Evolutionary conservation across 2,329 filamentous ascomycete species (phyloP).

Genomic region (Aspergillus piperis): DNA sequence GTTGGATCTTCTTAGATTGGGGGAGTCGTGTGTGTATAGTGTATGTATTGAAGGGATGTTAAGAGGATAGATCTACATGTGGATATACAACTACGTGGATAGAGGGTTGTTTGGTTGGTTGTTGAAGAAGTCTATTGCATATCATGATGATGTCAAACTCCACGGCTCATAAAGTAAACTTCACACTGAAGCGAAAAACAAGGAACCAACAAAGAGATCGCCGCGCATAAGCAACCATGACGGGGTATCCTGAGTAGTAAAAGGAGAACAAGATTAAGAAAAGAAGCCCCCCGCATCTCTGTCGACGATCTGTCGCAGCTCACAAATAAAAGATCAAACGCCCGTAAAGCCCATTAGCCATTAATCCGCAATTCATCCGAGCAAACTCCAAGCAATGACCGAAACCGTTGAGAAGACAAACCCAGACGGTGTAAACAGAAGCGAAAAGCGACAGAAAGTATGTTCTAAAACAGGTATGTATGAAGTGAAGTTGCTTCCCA

Average conservation of each 20-base stretch:
- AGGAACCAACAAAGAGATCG: conserved; percentile 23
- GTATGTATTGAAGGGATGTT: background rate
- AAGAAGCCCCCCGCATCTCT: conserved; percentile 21
- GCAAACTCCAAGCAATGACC: conserved; percentile 21
- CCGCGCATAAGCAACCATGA: conserved; percentile 31
- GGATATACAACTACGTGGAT: background rate
- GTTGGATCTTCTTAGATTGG: conserved; percentile 4
- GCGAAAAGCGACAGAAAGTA: conserved; percentile 10
- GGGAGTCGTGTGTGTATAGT: background rate
- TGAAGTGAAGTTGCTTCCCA: conserved; percentile 13
- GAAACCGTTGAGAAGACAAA: conserved; percentile 11
- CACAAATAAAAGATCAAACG: conserved; percentile 13
- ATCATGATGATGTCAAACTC: background rate
- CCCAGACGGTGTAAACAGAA: background rate
- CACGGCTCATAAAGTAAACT: no score
- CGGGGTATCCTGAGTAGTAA: conserved; percentile 39
- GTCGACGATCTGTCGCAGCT: conserved; percentile 17
- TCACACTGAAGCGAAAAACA: conserved; percentile 6
- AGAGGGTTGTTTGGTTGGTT: background rate
- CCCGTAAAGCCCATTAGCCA: conserved; percentile 8
- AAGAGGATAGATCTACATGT: no score
- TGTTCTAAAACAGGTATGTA: conserved; percentile 21
- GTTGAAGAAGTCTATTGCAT: background rate
- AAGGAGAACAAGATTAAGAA: conserved; percentile 20
- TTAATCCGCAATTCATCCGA: conserved; percentile 10